Percentiles rank a stretch among this genome's conserved stretches.
phyloP scores from a whole-genome alignment of 2,329 filamentous ascomycete species.

The Didymella pomorum region DNA sequence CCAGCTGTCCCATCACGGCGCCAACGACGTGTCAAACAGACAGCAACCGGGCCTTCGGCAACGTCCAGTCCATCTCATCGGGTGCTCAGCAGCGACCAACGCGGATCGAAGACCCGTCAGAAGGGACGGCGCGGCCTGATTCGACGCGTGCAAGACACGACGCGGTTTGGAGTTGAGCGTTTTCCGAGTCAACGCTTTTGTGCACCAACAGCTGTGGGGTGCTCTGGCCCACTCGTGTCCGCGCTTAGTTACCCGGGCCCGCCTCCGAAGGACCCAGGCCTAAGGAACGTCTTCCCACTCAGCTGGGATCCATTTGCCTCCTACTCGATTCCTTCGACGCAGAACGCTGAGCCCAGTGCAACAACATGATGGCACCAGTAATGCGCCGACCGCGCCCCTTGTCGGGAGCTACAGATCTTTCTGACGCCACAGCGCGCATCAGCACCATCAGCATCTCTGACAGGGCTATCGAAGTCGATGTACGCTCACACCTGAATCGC shows the following conservation, averaged over 20 bases:
- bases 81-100: constrained; percentile 11
- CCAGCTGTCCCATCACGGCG: constrained; percentile 5
- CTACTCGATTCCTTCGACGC: constrained; percentile 13
- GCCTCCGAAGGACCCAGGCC: constrained; percentile 19
- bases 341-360: constrained; percentile 9
- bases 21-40: constrained; percentile 13
- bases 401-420: constrained; percentile 17
- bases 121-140: constrained; percentile 4
- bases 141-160: constrained; percentile 8
- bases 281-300: constrained; percentile 21
- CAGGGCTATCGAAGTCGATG: constrained; percentile 15
- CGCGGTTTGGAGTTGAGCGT: constrained; percentile 8
- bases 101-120: neutral
- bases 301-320: constrained; percentile 18
- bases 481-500: constrained; percentile 12
- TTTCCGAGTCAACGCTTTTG: too few species aligned
- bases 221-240: constrained; percentile 8
- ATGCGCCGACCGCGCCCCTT: constrained; percentile 12
- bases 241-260: constrained; percentile 16
- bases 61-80: constrained; percentile 6
- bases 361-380: constrained; percentile 6
- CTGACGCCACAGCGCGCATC: neutral
- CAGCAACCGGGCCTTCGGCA: constrained; percentile 6
- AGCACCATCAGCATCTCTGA: neutral
- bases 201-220: constrained; percentile 16